phyloP scores from a whole-genome alignment of 1,139 yeast genomes.

The Candida smagusa region DNA sequence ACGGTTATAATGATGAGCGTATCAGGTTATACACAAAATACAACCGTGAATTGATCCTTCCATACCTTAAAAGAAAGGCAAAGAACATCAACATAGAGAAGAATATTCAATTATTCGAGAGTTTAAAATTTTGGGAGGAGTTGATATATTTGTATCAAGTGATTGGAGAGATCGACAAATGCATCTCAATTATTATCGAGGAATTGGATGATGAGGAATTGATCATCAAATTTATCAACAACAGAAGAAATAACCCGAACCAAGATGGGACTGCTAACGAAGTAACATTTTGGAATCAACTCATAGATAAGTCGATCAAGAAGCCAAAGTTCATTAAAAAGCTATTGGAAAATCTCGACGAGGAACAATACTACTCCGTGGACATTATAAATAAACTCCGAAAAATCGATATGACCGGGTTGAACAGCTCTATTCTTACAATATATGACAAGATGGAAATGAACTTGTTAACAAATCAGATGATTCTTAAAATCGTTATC shows the following conservation, averaged over 20 bases:
- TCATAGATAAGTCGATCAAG: constrained; percentile 66
- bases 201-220: constrained; percentile 72
- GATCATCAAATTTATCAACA: constrained; percentile 62
- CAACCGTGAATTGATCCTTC: constrained; percentile 49
- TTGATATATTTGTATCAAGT: constrained; percentile 78
- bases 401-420: constrained; percentile 58
- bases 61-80: constrained; percentile 45
- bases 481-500: constrained; percentile 56
- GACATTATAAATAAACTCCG: constrained; percentile 7
- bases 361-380: constrained; percentile 27
- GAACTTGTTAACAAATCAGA: constrained; percentile 53
- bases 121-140: constrained; percentile 51
- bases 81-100: constrained; percentile 8
- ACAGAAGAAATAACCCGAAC: constrained; percentile 62
- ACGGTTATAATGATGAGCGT: constrained; percentile 53
- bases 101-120: constrained; percentile 13
- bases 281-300: constrained; percentile 72
- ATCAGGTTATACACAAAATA: constrained; percentile 63
- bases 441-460: constrained; percentile 67
- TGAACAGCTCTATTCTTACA: constrained; percentile 57
- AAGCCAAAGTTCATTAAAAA: constrained; percentile 75
- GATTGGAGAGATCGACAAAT: constrained; percentile 76
- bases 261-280: constrained; percentile 67
- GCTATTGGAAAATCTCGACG: constrained; percentile 67
- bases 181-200: constrained; percentile 72